phyloP scores from a whole-genome alignment of 2,329 filamentous ascomycete species.

The Cladophialophora carrionii region DNA sequence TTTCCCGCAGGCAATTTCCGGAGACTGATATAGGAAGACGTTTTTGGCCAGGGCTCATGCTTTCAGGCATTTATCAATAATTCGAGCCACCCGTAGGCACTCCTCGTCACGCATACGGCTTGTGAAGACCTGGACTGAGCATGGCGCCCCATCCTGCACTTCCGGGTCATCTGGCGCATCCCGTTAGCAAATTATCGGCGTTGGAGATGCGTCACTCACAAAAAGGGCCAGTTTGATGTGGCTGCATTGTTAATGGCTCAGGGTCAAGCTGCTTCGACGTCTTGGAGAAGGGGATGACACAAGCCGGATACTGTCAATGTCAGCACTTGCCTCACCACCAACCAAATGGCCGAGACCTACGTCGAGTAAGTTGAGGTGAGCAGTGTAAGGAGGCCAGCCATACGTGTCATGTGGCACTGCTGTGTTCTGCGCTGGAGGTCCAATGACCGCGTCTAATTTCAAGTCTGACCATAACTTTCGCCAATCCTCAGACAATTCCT shows the following conservation, averaged over 20 bases:
- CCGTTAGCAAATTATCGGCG: constrained; percentile 2
- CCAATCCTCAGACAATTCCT: constrained; percentile 47
- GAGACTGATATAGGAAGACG: neutral
- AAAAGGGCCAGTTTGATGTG: constrained; percentile 27
- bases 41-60: neutral
- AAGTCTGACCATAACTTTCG: constrained; percentile 49
- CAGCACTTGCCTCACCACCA: neutral
- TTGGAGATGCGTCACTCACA: constrained; percentile 35
- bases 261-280: constrained; percentile 29
- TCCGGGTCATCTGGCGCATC: constrained; percentile 35
- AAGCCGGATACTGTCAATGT: constrained; percentile 32
- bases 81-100: constrained; percentile 39
- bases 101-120: constrained; percentile 42
- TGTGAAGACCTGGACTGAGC: constrained; percentile 41
- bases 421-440: constrained; percentile 54
- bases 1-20: constrained; percentile 3
- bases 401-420: constrained; percentile 56
- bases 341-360: constrained; percentile 42
- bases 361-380: constrained; percentile 58
- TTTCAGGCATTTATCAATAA: constrained; percentile 40
- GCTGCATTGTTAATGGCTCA: constrained; percentile 21
- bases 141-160: constrained; percentile 40
- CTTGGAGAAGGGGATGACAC: constrained; percentile 32
- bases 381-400: constrained; percentile 48
- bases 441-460: constrained; percentile 56